Percentiles rank a stretch among this genome's conserved stretches.
phyloP scores from a whole-genome alignment of 2,329 filamentous ascomycete species.

The Aspergillus pseudoviridinutans region DNA sequence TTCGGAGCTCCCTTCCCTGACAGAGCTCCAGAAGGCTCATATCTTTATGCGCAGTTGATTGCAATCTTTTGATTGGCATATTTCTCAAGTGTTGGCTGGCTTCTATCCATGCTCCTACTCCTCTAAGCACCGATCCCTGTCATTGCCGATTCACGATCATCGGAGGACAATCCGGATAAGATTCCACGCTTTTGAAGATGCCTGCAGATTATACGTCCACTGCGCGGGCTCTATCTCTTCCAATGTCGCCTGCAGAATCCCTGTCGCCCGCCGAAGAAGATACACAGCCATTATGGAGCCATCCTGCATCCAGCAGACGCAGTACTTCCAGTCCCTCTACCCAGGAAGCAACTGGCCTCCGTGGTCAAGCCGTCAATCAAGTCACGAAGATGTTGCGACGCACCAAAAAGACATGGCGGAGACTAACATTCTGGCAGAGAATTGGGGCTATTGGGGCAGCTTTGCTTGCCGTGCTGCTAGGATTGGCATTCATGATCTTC shows the following conservation, averaged over 20 bases:
- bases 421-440: slow-evolving; percentile 55
- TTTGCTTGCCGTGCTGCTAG: slow-evolving; percentile 51
- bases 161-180: background rate
- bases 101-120: background rate
- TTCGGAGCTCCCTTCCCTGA: background rate
- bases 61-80: background rate
- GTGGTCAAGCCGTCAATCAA: slow-evolving; percentile 38
- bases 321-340: slow-evolving; percentile 36
- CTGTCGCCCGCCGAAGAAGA: slow-evolving; percentile 45
- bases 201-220: slow-evolving; percentile 49
- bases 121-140: background rate
- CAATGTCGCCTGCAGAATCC: slow-evolving; percentile 42
- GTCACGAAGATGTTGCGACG: slow-evolving; percentile 32
- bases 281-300: slow-evolving; percentile 51
- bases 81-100: background rate
- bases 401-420: slow-evolving; percentile 31
- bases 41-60: background rate
- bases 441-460: slow-evolving; percentile 52
- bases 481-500: slow-evolving; percentile 70
- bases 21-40: background rate
- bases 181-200: slow-evolving; percentile 25
- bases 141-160: background rate
- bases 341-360: slow-evolving; percentile 27
- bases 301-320: slow-evolving; percentile 40
- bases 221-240: slow-evolving; percentile 51